Conservation (phyloP, 257 asterid species). For the Galeopsis tetrahit region DNA sequence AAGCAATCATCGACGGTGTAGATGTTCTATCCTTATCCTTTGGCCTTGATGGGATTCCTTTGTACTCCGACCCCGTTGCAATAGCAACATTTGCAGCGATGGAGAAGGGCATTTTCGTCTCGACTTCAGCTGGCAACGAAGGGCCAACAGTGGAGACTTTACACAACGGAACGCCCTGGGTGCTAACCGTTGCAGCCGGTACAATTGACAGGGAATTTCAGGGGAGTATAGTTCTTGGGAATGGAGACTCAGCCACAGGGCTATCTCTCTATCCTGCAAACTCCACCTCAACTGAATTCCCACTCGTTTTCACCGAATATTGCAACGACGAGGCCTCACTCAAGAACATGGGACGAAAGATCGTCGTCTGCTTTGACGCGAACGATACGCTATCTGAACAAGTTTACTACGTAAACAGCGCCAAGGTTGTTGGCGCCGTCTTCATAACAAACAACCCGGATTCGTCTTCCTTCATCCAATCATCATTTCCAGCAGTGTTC, state of each 20-base stretch:
- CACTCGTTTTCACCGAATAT: conserved; percentile 29
- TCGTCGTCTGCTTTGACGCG: conserved; percentile 60
- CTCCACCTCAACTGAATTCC: conserved; percentile 38
- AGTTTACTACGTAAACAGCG: conserved; percentile 37
- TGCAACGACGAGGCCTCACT: conserved; percentile 44
- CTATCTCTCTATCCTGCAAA: conserved; percentile 61
- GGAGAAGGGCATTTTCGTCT: conserved; percentile 73
- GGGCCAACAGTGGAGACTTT: conserved; percentile 53
- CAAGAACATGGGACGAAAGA: conserved; percentile 28
- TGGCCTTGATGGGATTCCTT: conserved; percentile 49
- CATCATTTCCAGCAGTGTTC: conserved; percentile 54
- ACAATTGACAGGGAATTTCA: conserved; percentile 62
- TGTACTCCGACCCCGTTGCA: conserved; percentile 61
- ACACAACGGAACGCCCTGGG: conserved; percentile 81
- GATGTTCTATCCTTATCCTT: conserved; percentile 68
- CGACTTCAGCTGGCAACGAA: conserved; percentile 72
- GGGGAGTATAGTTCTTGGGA: conserved; percentile 49
- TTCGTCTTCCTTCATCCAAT: conserved; percentile 38
- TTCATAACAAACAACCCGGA: conserved; percentile 62
- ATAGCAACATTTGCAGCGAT: conserved; percentile 72
- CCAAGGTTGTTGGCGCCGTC: conserved; percentile 47
- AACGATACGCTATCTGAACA: conserved; percentile 44
- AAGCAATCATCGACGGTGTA: conserved; percentile 62
- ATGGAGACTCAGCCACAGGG: conserved; percentile 51
- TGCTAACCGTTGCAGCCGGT: conserved; percentile 72